Percentiles rank a stretch among this genome's conserved stretches.
phyloP scores from a whole-genome alignment of 2,329 filamentous ascomycete genomes.

The Ascochyta clinopodiicola region DNA sequence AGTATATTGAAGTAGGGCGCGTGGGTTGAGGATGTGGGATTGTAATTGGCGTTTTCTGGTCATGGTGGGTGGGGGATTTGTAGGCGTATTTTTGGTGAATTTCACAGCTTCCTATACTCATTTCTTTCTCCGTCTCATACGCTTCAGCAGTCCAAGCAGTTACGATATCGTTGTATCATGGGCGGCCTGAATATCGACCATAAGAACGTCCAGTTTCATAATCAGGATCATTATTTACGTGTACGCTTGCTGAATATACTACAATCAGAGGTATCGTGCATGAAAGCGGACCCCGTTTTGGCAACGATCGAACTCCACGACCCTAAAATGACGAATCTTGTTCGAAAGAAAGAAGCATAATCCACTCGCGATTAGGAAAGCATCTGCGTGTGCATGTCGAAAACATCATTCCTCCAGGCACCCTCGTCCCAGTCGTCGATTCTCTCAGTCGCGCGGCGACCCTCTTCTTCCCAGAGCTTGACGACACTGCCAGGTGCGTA shows the following conservation, averaged over 20 bases:
- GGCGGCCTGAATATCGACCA: too few species aligned
- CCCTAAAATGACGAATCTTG: background rate
- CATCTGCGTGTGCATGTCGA: slow-evolving; percentile 60
- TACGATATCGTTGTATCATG: too few species aligned
- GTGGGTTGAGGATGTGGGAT: background rate
- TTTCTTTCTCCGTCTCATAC: too few species aligned
- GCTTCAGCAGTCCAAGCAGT: too few species aligned
- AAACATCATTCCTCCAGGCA: slow-evolving; percentile 88
- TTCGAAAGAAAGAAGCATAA: background rate
- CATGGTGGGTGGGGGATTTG: background rate
- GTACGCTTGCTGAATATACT: slow-evolving; percentile 4
- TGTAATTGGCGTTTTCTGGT: background rate
- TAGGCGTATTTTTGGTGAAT: too few species aligned
- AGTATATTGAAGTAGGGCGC: slow-evolving; percentile 34
- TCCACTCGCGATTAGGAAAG: slow-evolving; percentile 13
- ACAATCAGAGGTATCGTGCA: background rate
- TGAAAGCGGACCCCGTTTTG: slow-evolving; percentile 1
- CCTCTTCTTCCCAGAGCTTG: slow-evolving; percentile 88
- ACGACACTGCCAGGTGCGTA: slow-evolving; percentile 91
- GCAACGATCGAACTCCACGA: background rate
- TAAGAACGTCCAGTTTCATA: too few species aligned
- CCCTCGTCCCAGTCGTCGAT: slow-evolving; percentile 75
- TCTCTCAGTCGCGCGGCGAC: slow-evolving; percentile 69
- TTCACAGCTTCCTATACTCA: too few species aligned
- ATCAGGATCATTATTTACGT: too few species aligned